Percentiles rank a stretch among this genome's conserved stretches.
phyloP scores from a whole-genome alignment of 1,284 basidiomycete species.

The Moniliophthora roreri region DNA sequence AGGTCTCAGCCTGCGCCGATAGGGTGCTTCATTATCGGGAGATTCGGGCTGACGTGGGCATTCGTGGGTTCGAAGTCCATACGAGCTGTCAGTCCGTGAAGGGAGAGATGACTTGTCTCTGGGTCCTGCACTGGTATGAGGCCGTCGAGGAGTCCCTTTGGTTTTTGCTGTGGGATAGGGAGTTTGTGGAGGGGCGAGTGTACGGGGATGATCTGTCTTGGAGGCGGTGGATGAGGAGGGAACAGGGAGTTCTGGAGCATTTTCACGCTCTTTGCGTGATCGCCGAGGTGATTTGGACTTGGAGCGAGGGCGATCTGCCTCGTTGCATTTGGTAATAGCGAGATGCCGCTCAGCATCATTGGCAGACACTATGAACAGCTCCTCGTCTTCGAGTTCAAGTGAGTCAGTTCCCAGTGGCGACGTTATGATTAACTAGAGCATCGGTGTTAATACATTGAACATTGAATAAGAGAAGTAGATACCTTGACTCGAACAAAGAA shows the following conservation, averaged over 20 bases:
- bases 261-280: conserved; percentile 32
- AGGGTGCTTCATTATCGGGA: conserved; percentile 2
- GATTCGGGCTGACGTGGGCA: background rate
- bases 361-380: conserved; percentile 63
- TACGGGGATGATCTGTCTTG: conserved; percentile 7
- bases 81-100: background rate
- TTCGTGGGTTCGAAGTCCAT: background rate
- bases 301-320: conserved; percentile 42
- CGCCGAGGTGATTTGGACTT: conserved; percentile 64
- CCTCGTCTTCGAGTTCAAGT: conserved; percentile 67
- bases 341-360: conserved; percentile 67
- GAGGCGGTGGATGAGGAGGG: conserved; percentile 24
- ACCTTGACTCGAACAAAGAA: conserved; percentile 74
- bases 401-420: conserved; percentile 57
- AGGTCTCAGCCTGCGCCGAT: conserved; percentile 9
- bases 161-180: conserved; percentile 5
- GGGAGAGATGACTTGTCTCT: conserved; percentile 44
- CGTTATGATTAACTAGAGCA: conserved; percentile 53
- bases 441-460: conserved; percentile 6
- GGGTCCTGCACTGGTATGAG: conserved; percentile 70
- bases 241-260: conserved; percentile 32
- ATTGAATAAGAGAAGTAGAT: conserved; percentile 20
- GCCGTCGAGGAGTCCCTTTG: conserved; percentile 39
- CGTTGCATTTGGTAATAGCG: conserved; percentile 62
- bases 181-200: conserved; percentile 1